Percentiles rank a stretch among this genome's conserved stretches.
These are phyloP conservation scores for Irpex rosettiformis DNA, from an alignment of 1,284 basidiomycete species.

Conservation along the genomic window DNA sequence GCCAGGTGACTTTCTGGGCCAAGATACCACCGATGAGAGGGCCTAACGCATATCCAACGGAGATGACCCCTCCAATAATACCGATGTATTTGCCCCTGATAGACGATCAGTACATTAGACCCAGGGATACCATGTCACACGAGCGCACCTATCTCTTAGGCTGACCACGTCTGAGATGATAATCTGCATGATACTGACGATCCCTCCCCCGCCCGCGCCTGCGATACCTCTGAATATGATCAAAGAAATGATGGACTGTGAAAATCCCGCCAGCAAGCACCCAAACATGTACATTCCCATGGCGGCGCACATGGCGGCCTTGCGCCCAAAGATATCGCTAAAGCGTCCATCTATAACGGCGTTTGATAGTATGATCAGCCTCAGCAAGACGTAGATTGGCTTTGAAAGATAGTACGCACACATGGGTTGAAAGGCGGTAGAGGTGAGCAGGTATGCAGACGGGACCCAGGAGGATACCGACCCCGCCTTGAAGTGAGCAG, in stretches of 20 bases:
- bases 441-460: conserved; percentile 61
- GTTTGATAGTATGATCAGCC: neutral
- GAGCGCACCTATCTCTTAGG: conserved; percentile 49
- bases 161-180: conserved; percentile 64
- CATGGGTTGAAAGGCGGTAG: conserved; percentile 59
- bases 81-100: conserved; percentile 63
- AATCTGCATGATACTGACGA: conserved; percentile 64
- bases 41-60: conserved; percentile 49
- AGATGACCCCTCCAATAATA: conserved; percentile 52
- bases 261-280: conserved; percentile 56
- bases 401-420: conserved; percentile 26
- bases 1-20: conserved; percentile 58
- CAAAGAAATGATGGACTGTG: conserved; percentile 62
- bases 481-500: conserved; percentile 64
- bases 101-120: neutral
- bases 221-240: conserved; percentile 72
- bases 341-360: conserved; percentile 62
- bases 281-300: conserved; percentile 64
- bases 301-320: conserved; percentile 54
- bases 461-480: conserved; percentile 70
- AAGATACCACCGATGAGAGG: conserved; percentile 58
- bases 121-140: neutral
- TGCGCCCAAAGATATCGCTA: conserved; percentile 77
- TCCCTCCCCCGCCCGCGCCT: conserved; percentile 67
- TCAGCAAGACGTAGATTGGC: neutral